These are phyloP conservation scores for Nemophila menziesii DNA, from an alignment of 257 asterid species.

Conservation along the genomic window DNA sequence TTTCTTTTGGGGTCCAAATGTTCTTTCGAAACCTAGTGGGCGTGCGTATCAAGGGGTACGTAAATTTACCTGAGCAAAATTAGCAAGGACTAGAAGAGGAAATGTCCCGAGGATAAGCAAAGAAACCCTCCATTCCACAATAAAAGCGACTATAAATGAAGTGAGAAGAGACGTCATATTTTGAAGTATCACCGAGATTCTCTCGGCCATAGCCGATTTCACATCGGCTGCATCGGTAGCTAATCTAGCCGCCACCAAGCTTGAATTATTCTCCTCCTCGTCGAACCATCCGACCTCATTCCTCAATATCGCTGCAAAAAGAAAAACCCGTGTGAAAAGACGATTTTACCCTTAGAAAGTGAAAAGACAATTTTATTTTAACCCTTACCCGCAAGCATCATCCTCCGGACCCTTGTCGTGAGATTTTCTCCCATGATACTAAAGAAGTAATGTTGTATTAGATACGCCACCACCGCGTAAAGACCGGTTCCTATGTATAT, in stretches of 20 bases:
- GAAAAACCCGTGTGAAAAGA: background rate
- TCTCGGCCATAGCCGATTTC: constrained; percentile 92
- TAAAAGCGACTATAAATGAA: constrained; percentile 89
- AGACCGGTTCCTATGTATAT: constrained; percentile 83
- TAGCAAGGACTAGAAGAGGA: constrained; percentile 95
- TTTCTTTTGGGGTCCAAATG: too few relatives aligned
- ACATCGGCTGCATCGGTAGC: constrained; percentile 95
- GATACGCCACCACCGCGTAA: constrained; percentile 80
- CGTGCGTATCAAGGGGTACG: constrained; percentile 1
- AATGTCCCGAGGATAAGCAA: constrained; percentile 75
- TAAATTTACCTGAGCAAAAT: constrained; percentile 98
- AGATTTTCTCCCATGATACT: constrained; percentile 98
- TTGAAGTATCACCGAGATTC: constrained; percentile 90
- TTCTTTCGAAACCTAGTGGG: too few relatives aligned
- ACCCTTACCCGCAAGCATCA: constrained; percentile 90
- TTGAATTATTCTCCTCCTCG: constrained; percentile 94
- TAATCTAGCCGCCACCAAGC: constrained; percentile 78
- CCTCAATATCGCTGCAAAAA: constrained; percentile 64
- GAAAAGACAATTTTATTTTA: too few relatives aligned
- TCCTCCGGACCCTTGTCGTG: constrained; percentile 87
- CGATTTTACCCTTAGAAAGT: too few relatives aligned
- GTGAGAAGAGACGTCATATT: constrained; percentile 98
- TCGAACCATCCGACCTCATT: constrained; percentile 99
- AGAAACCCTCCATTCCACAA: constrained; percentile 97
- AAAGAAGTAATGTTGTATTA: constrained; percentile 93